These are phyloP conservation scores for Stereum hirsutum DNA, from an alignment of 1,284 basidiomycete genomes.

Conservation along the genomic window DNA sequence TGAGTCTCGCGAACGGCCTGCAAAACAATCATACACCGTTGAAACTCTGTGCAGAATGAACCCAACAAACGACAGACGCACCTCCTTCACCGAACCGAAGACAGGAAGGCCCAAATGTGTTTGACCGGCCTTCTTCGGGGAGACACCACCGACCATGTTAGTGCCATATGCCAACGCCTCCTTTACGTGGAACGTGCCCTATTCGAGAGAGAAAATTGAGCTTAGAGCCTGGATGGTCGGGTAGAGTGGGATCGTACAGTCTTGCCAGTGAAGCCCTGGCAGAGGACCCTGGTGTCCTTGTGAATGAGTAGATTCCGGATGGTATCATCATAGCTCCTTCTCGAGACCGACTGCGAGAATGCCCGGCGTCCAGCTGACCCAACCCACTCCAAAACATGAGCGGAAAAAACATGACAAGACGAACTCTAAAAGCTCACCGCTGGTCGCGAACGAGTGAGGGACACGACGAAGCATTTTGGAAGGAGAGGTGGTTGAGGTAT, in stretches of 20 bases:
- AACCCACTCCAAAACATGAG: slow-evolving; percentile 2
- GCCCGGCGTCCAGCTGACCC: slow-evolving; percentile 55
- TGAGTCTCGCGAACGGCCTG: slow-evolving; percentile 78
- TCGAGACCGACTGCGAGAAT: slow-evolving; percentile 69
- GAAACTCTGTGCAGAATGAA: neutral
- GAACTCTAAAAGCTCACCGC: slow-evolving; percentile 28
- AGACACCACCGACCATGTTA: slow-evolving; percentile 96
- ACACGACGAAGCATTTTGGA: slow-evolving; percentile 39
- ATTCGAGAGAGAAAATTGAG: too few relatives aligned
- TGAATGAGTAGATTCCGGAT: slow-evolving; percentile 88
- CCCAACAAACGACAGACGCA: slow-evolving; percentile 21
- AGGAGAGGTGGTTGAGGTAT: neutral
- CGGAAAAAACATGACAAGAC: slow-evolving; percentile 13
- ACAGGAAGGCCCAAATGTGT: slow-evolving; percentile 94
- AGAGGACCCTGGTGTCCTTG: slow-evolving; percentile 92
- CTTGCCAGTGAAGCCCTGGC: slow-evolving; percentile 96
- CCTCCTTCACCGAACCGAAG: slow-evolving; percentile 90
- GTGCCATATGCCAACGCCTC: slow-evolving; percentile 95
- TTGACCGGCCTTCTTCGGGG: slow-evolving; percentile 95
- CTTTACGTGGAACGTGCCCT: slow-evolving; percentile 97
- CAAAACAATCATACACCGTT: too few relatives aligned
- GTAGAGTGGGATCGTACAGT: slow-evolving; percentile 49
- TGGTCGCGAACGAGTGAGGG: slow-evolving; percentile 43
- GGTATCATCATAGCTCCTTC: slow-evolving; percentile 80
- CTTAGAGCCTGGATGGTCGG: slow-evolving; percentile 1